A percentile compares a stretch with the other conserved stretches of the same genome.
Conservation (phyloP, 495 filamentous ascomycete species). For the Trichoderma asperelloides region DNA sequence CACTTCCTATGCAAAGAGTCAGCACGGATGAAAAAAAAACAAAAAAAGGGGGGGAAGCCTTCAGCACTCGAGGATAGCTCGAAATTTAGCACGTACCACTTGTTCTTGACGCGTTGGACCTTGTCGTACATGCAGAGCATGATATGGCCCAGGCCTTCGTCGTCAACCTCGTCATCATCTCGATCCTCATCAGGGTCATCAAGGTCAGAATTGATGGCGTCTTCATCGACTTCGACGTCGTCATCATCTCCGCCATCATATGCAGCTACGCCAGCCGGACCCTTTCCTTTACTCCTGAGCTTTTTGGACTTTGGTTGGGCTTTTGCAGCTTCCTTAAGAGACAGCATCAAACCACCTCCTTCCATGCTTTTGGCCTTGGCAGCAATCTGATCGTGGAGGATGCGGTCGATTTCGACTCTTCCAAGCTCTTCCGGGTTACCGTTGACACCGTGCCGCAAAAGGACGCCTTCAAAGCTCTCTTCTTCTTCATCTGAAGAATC, state of each 20-base stretch:
- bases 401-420: constrained; percentile 47
- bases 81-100: constrained; percentile 57
- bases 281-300: constrained; percentile 7
- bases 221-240: constrained; percentile 62
- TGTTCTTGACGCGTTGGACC: constrained; percentile 98
- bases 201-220: constrained; percentile 97
- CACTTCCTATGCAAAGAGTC: constrained; percentile 58
- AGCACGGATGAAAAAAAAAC: not conserved
- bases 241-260: constrained; percentile 53
- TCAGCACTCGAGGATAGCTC: not conserved
- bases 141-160: constrained; percentile 66
- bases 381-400: constrained; percentile 58
- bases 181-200: constrained; percentile 86
- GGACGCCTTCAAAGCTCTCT: constrained; percentile 40
- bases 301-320: constrained; percentile 20
- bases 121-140: constrained; percentile 99
- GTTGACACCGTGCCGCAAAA: constrained; percentile 32
- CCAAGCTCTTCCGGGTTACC: constrained; percentile 37
- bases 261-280: constrained; percentile 31
- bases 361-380: constrained; percentile 62
- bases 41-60: not conserved
- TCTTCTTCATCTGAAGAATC: constrained; percentile 40
- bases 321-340: constrained; percentile 40
- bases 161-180: constrained; percentile 71
- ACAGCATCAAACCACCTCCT: constrained; percentile 73